Percentiles rank a stretch among this genome's conserved stretches.
phyloP scores from a whole-genome alignment of 2,329 filamentous ascomycete genomes.

The Cladosporium halotolerans region DNA sequence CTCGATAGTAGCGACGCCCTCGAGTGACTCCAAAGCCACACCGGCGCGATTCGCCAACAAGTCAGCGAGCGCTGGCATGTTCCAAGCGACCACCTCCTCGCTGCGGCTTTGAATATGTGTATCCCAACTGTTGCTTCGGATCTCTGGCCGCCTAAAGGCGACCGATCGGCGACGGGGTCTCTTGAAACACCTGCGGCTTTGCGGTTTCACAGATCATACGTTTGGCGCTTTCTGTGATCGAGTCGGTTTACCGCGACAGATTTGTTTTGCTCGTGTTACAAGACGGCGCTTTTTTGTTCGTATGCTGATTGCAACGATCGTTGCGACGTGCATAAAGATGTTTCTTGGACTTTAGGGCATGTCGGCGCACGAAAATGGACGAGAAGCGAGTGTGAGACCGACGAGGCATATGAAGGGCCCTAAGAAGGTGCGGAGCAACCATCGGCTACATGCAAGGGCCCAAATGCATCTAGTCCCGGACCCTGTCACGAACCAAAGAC shows the following conservation, averaged over 20 bases:
- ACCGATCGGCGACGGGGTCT: background rate
- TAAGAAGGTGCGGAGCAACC: constrained; percentile 11
- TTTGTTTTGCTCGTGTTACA: no score
- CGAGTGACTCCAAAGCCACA: constrained; percentile 18
- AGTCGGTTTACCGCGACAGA: no score
- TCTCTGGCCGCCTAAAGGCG: constrained; percentile 6
- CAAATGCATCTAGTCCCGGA: constrained; percentile 4
- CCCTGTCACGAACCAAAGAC: constrained; percentile 10
- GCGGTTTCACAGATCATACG: constrained; percentile 1
- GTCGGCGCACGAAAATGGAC: background rate
- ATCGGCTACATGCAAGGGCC: constrained; percentile 12
- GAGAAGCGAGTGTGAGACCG: constrained; percentile 4
- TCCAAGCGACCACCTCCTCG: background rate
- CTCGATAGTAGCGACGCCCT: constrained; percentile 5
- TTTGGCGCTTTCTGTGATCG: constrained; percentile 2
- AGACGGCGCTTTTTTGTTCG: background rate
- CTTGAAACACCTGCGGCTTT: background rate
- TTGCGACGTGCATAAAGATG: background rate
- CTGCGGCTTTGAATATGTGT: background rate
- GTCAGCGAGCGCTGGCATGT: constrained; percentile 26
- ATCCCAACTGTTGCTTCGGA: background rate
- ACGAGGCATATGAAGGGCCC: constrained; percentile 6
- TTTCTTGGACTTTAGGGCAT: background rate
- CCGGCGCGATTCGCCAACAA: constrained; percentile 25
- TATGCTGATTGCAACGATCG: background rate